Evolutionary conservation across 208 protist genomes (phyloP).

Genomic region (Herpetomonas tarakana): DNA sequence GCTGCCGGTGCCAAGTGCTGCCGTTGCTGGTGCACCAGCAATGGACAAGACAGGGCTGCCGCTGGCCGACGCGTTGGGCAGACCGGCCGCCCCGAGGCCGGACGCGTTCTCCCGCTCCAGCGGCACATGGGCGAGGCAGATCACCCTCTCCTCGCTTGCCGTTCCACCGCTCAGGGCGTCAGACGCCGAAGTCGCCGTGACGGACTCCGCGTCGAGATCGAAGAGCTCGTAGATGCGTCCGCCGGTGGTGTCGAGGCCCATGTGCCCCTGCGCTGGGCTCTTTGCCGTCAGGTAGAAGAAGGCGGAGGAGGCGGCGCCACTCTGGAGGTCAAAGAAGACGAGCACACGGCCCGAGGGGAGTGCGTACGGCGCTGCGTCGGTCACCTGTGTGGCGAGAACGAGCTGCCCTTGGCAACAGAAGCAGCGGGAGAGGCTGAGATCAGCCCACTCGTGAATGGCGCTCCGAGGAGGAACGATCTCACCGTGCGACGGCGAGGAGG

Average conservation of each 20-base stretch:
- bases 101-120: slow-evolving; percentile 16
- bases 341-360: slow-evolving; percentile 28
- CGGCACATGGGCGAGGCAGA: slow-evolving; percentile 23
- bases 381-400: slow-evolving; percentile 24
- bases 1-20: neutral
- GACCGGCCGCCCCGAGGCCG: neutral
- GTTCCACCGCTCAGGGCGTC: slow-evolving; percentile 2
- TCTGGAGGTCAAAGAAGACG: slow-evolving; percentile 25
- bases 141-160: slow-evolving; percentile 17
- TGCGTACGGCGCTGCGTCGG: slow-evolving; percentile 26
- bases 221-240: slow-evolving; percentile 44
- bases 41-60: slow-evolving; percentile 1
- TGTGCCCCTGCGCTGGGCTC: slow-evolving; percentile 28
- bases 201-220: slow-evolving; percentile 28
- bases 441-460: slow-evolving; percentile 40
- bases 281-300: slow-evolving; percentile 38
- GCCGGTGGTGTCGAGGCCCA: slow-evolving; percentile 28
- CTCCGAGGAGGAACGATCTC: slow-evolving; percentile 9
- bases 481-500: neutral
- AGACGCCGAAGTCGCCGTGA: slow-evolving; percentile 6
- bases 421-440: slow-evolving; percentile 25
- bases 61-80: neutral
- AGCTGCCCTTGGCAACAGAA: slow-evolving; percentile 23
- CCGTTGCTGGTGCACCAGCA: too few relatives aligned
- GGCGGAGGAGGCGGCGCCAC: neutral